Base-by-base conservation (phyloP, 352 stramenopile genomes). In the Lagenidium giganteum region DNA sequence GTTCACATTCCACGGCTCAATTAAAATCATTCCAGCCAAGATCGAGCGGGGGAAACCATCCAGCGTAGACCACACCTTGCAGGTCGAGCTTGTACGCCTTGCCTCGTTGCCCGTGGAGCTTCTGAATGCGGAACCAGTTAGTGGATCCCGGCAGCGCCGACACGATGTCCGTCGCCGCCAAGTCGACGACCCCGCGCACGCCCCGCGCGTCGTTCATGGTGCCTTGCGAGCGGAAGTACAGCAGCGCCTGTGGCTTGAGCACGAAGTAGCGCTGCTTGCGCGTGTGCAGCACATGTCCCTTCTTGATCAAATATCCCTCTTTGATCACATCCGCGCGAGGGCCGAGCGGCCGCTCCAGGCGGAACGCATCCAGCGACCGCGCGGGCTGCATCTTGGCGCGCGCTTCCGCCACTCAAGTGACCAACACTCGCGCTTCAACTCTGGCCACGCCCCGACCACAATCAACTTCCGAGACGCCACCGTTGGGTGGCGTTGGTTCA, bases 1-100 rank as follows among this genome's bases (percentile, higher is more conserved):
- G 72, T 72, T 87, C 32, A 44, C 18, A 43, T 26, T 21, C 9
- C 4, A 21, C 8, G 16, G 36, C 20, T 9, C n/a, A 16, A 7
- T 37, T 42, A n/a, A n/a, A n/a, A n/a, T n/a, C n/a, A n/a, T n/a
- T n/a, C n/a, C n/a, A n/a, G n/a, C n/a, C n/a, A n/a, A n/a, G 28
- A 32, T 18, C 8, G 21, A 9, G 17, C n/a, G n/a, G n/a, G n/a
- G n/a, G n/a, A n/a, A n/a, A n/a, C n/a, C n/a, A n/a, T n/a, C n/a
- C n/a, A n/a, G n/a, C n/a, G n/a, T n/a, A n/a, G n/a, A n/a, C n/a
- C 29, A 16, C 27, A 87, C 74, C 74, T 70, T 76, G 81, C 5
- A 87, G 57, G 25, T 87, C 75, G 6, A 87, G 34, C 32, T 81
- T 83, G 48, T 87, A 87, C 36, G 31, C 56, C 49, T 85, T 85